Evolutionary conservation across 1,284 basidiomycete genomes (phyloP), one percentile per base, ranked within the genome.

Genomic region (Marasmius tenuissimus): DNA sequence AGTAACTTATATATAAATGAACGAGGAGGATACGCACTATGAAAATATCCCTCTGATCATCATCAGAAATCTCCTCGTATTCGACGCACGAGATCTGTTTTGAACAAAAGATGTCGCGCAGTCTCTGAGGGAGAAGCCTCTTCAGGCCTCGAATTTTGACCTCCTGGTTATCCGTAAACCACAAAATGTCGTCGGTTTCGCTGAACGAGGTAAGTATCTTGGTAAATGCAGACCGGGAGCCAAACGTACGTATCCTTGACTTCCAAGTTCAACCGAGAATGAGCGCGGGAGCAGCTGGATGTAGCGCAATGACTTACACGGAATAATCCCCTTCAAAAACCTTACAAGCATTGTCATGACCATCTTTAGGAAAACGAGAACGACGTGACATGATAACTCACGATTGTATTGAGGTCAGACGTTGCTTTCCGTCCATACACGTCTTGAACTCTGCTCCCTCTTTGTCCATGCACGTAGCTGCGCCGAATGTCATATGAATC

Each of bases 361-460:
- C 4, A 14, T 14, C 42, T 14, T 5, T 18, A 14, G 42, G 5
- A 45, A 18, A 45, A 14, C 14, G 5, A 14, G 40, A 39, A 34
- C 4, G 53, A 55, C 11, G 33, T 14, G 22, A 34, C 33, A 11
- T 16, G 14, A 14, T 20, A 4, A 58, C 48, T 9, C 42, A 59
- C 58, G 33, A 38, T 49, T 34, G 51, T 16, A 85, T 81, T 0
- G 83, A 84, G 0, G 84, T 85, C 63, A 85, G 64, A 20, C 84
- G 76, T 57, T 85, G 83, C 66, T 85, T 85, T 10, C 83, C 84
- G 61, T 85, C 84, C 22, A 85, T 83, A 59, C 84, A 85, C 1
- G 74, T 78, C 16, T 79, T 74, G 9, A 69, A 65, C 62, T 84
- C 81, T 12, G 72, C 72, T 9, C 82, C 83, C 56, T 82, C 80